Conservation (phyloP, 768 basidiomycete genomes). For the Lentinula aciculospora region DNA sequence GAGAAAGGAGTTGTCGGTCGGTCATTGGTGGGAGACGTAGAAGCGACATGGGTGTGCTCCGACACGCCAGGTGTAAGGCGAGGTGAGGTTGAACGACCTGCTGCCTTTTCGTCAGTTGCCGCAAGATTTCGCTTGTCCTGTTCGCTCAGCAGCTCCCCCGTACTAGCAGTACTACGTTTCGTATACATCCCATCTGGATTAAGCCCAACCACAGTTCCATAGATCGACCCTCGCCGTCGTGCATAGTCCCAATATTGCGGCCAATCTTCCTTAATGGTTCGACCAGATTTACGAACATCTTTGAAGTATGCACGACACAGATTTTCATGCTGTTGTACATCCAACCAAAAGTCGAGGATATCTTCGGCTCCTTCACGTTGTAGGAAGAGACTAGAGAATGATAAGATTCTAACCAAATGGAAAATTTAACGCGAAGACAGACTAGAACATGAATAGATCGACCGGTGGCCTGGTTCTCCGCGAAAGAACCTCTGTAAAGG, state of each 20-base stretch:
- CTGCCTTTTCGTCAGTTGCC: slow-evolving; percentile 40
- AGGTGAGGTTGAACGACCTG: slow-evolving; percentile 52
- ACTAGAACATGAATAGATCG: slow-evolving; percentile 99
- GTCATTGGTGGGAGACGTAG: slow-evolving; percentile 44
- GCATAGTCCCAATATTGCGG: slow-evolving; percentile 98
- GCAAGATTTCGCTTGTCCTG: slow-evolving; percentile 66
- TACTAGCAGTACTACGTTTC: slow-evolving; percentile 81
- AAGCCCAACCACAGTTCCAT: slow-evolving; percentile 82
- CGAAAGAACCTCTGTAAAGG: slow-evolving; percentile 87
- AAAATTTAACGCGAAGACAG: slow-evolving; percentile 29
- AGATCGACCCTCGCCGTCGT: slow-evolving; percentile 85
- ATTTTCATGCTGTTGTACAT: slow-evolving; percentile 99
- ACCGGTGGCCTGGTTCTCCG: slow-evolving; percentile 90
- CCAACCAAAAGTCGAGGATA: slow-evolving; percentile 97
- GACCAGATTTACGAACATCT: slow-evolving; percentile 92
- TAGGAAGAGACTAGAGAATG: slow-evolving; percentile 69
- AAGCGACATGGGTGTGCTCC: slow-evolving; percentile 40
- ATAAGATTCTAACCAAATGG: slow-evolving; percentile 7
- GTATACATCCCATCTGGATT: slow-evolving; percentile 46
- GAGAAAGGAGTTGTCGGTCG: slow-evolving; percentile 81
- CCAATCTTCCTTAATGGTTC: slow-evolving; percentile 94
- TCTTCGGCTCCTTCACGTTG: slow-evolving; percentile 96
- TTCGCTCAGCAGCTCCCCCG: slow-evolving; percentile 64
- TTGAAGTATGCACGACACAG: slow-evolving; percentile 99
- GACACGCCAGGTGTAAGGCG: slow-evolving; percentile 37